Conservation (phyloP, 1,284 basidiomycete genomes). For the Apiotrichum montevideense region DNA sequence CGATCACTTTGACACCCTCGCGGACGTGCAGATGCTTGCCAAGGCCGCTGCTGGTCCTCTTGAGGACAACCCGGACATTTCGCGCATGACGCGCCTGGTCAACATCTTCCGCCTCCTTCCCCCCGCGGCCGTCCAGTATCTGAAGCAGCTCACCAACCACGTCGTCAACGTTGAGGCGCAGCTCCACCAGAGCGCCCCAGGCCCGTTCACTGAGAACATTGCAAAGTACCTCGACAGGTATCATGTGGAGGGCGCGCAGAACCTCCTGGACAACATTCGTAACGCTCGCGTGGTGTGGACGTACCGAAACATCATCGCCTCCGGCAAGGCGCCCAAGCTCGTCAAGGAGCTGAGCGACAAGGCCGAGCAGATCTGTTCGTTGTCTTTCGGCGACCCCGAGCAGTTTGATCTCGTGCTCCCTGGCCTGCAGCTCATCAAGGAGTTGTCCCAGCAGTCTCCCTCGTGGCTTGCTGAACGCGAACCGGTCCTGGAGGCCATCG, state of each 20-base stretch:
- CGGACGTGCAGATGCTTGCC: conserved; percentile 69
- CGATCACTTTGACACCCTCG: conserved; percentile 88
- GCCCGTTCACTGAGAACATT: conserved; percentile 90
- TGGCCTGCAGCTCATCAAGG: conserved; percentile 68
- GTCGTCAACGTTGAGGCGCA: conserved; percentile 91
- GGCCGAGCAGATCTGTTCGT: conserved; percentile 57
- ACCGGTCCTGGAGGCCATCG: conserved; percentile 61
- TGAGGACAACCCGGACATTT: conserved; percentile 83
- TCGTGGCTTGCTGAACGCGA: conserved; percentile 52
- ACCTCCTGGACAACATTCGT: conserved; percentile 73
- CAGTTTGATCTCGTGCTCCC: conserved; percentile 58
- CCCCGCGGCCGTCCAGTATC: conserved; percentile 84
- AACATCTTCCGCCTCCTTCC: conserved; percentile 97
- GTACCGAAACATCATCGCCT: conserved; percentile 70
- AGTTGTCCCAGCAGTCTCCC: conserved; percentile 63
- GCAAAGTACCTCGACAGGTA: conserved; percentile 89
- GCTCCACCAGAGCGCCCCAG: conserved; percentile 81
- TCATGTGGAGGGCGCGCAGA: conserved; percentile 73
- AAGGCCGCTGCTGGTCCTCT: conserved; percentile 71
- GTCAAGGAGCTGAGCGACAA: conserved; percentile 66
- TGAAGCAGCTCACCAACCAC: conserved; percentile 75
- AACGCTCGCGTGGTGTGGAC: conserved; percentile 71
- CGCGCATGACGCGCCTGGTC: conserved; percentile 85
- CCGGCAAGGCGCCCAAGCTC: conserved; percentile 67
- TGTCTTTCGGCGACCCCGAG: conserved; percentile 55